Conservation (phyloP, 306 rosid genomes). For the Lotus japonicus region DNA sequence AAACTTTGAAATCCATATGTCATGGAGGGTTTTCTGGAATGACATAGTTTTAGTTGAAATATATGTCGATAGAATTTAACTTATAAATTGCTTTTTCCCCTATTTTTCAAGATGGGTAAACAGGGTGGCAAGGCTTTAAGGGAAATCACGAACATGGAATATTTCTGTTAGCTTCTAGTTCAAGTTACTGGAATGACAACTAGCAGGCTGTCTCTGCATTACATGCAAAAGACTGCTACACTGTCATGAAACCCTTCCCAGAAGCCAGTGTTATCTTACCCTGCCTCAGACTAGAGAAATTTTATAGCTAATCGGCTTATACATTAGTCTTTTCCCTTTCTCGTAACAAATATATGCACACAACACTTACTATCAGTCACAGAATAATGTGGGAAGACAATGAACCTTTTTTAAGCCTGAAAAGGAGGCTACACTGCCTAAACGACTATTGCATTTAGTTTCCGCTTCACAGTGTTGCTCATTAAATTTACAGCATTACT, state of each 20-base stretch:
- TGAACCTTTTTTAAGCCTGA: not conserved
- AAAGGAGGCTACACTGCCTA: not conserved
- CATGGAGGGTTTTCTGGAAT: not conserved
- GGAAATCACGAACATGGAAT: not conserved
- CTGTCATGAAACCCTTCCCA: not conserved
- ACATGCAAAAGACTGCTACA: not conserved
- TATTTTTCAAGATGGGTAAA: not conserved
- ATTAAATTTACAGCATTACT: not conserved
- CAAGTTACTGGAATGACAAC: not conserved
- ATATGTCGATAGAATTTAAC: not conserved
- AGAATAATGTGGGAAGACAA: not conserved
- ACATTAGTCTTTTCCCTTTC: slow-evolving; percentile 7
- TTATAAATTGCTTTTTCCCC: not conserved
- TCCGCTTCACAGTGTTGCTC: not conserved
- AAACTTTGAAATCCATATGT: not conserved
- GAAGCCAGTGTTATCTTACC: not conserved
- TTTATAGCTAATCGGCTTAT: not conserved
- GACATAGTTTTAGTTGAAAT: slow-evolving; percentile 4
- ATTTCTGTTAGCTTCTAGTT: not conserved
- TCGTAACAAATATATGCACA: not conserved
- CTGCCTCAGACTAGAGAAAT: not conserved
- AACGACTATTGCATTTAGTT: not conserved
- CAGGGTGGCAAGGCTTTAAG: slow-evolving; percentile 1
- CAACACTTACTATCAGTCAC: not conserved
- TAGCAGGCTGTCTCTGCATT: slow-evolving; percentile 7